phyloP scores from a whole-genome alignment of 2,329 filamentous ascomycete genomes.

The Sporothrix phasma region DNA sequence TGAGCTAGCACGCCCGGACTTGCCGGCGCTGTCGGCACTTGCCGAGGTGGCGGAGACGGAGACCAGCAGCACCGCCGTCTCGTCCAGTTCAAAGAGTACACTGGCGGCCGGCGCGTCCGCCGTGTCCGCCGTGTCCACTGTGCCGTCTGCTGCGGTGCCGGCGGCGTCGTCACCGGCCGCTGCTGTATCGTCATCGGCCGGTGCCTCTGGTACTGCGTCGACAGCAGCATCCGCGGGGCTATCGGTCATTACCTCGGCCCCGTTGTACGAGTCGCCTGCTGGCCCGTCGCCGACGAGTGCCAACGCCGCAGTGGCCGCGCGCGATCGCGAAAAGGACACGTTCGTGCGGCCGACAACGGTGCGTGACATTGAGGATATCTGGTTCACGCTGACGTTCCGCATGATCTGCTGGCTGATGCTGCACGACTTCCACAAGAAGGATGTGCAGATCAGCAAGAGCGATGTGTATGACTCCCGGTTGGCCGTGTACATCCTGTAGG shows the following conservation, averaged over 20 bases:
- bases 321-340: not conserved
- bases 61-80: not conserved
- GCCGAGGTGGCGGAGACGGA: not conserved
- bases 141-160: not conserved
- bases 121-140: not conserved
- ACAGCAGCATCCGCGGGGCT: not conserved
- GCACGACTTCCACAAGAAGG: conserved; percentile 47
- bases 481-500: conserved; percentile 40
- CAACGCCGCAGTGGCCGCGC: not conserved
- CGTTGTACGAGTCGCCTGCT: not conserved
- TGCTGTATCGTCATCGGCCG: not conserved
- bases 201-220: not conserved
- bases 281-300: not conserved
- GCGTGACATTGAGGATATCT: conserved; percentile 32
- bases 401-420: conserved; percentile 51
- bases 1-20: not conserved
- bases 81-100: not conserved
- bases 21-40: not conserved
- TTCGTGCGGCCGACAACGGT: not conserved
- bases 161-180: not conserved
- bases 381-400: conserved; percentile 46
- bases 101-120: not conserved
- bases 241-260: not conserved
- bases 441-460: conserved; percentile 43
- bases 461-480: conserved; percentile 44